These are phyloP conservation scores for Peribolospora kevripleyi DNA, from an alignment of 768 basidiomycete genomes.

Conservation along the genomic window DNA sequence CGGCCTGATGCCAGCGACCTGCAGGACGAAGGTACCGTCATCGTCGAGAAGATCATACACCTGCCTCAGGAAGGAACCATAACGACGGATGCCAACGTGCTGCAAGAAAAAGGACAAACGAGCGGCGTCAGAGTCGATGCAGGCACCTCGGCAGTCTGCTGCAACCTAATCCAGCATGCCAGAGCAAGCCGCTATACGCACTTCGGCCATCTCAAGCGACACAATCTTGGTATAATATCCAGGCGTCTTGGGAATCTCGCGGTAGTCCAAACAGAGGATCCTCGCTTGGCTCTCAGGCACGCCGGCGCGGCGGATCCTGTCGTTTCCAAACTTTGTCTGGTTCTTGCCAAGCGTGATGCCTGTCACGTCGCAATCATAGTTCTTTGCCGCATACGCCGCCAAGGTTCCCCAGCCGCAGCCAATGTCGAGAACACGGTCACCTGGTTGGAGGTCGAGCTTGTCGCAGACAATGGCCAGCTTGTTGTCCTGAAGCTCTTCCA, in stretches of 20 bases:
- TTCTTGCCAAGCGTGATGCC: constrained; percentile 81
- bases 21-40: constrained; percentile 79
- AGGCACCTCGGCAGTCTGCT: not conserved
- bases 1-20: constrained; percentile 89
- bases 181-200: constrained; percentile 15
- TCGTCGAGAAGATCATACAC: constrained; percentile 84
- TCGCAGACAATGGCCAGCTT: constrained; percentile 86
- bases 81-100: constrained; percentile 90
- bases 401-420: constrained; percentile 84
- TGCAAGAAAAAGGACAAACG: constrained; percentile 12
- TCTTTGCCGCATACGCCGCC: constrained; percentile 81
- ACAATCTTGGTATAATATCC: constrained; percentile 83
- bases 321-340: constrained; percentile 76
- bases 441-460: constrained; percentile 70
- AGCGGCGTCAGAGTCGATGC: not conserved
- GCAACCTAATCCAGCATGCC: not conserved
- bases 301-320: constrained; percentile 60
- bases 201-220: constrained; percentile 93
- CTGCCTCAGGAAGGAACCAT: constrained; percentile 64
- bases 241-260: constrained; percentile 48
- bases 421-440: constrained; percentile 33
- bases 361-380: constrained; percentile 86
- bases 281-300: constrained; percentile 48
- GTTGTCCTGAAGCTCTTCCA: constrained; percentile 94
- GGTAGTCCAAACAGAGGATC: constrained; percentile 78